phyloP scores from a whole-genome alignment of 2,329 filamentous ascomycete genomes.

The Colletotrichum gigasporum region DNA sequence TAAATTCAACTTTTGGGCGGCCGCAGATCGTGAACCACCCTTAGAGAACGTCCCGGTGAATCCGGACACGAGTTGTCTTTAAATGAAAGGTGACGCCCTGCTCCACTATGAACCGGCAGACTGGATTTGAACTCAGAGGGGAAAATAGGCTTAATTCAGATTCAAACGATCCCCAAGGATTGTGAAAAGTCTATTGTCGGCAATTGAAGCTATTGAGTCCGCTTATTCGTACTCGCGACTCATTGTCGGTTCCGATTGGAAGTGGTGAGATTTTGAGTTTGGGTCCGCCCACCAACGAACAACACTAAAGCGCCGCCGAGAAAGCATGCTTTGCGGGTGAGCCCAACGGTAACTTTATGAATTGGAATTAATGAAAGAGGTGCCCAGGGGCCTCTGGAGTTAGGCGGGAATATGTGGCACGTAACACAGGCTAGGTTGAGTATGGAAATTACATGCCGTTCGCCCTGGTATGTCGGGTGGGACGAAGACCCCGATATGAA shows the following conservation, averaged over 20 bases:
- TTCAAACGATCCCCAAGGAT: slow-evolving; percentile 1
- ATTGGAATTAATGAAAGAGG: not conserved
- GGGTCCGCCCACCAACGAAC: not conserved
- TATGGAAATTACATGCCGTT: not conserved
- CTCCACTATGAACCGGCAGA: not conserved
- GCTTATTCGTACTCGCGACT: not conserved
- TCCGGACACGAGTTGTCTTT: slow-evolving; percentile 9
- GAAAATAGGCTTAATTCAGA: not conserved
- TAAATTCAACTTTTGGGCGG: not conserved
- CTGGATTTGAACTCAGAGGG: not conserved
- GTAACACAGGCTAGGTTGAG: not conserved
- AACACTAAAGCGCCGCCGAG: not conserved
- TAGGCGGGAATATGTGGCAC: no score
- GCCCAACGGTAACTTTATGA: not conserved
- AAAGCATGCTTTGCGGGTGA: not conserved
- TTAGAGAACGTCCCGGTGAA: not conserved
- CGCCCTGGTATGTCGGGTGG: not conserved
- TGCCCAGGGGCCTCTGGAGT: no score
- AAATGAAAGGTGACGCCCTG: no score
- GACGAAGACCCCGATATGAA: not conserved
- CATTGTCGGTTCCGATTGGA: not conserved
- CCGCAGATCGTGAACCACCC: not conserved
- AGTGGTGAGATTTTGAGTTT: not conserved
- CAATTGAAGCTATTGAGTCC: not conserved
- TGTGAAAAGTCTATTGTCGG: not conserved